These are phyloP conservation scores for Mucor saturninus DNA, from an alignment of 371 early-diverging fungal genomes.

Conservation along the genomic window DNA sequence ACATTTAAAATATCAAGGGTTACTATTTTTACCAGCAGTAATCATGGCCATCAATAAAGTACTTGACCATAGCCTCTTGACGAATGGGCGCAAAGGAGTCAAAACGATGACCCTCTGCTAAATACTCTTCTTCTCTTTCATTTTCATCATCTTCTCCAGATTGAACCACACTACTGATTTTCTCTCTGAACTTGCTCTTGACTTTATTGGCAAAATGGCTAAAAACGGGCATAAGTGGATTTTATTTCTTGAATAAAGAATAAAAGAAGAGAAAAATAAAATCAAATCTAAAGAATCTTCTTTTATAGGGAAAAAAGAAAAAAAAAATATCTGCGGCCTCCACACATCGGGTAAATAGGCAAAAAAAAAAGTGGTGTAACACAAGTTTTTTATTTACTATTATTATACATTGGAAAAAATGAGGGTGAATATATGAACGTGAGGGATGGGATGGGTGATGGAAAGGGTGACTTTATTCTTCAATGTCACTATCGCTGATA, in stretches of 20 bases:
- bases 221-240: conserved; percentile 32
- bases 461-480: conserved; percentile 11
- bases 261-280: conserved; percentile 8
- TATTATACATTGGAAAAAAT: no score
- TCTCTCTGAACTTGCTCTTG: conserved; percentile 30
- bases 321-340: neutral
- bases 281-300: no score
- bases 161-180: conserved; percentile 23
- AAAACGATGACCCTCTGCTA: conserved; percentile 61
- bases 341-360: neutral
- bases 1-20: neutral
- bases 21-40: conserved; percentile 53
- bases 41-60: conserved; percentile 85
- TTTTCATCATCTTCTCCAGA: conserved; percentile 29
- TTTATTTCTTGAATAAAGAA: conserved; percentile 10
- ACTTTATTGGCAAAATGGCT: conserved; percentile 39
- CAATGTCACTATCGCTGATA: conserved; percentile 32
- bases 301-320: neutral
- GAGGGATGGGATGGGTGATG: no score
- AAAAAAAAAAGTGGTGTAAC: neutral
- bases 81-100: conserved; percentile 85
- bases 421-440: no score
- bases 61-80: conserved; percentile 67
- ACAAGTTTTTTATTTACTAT: neutral
- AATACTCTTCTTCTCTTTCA: conserved; percentile 42